A percentile compares a stretch with the other conserved stretches of the same genome.
These are phyloP conservation scores for Septoria linicola DNA, from an alignment of 2,329 filamentous ascomycete genomes.

Conservation along the genomic window DNA sequence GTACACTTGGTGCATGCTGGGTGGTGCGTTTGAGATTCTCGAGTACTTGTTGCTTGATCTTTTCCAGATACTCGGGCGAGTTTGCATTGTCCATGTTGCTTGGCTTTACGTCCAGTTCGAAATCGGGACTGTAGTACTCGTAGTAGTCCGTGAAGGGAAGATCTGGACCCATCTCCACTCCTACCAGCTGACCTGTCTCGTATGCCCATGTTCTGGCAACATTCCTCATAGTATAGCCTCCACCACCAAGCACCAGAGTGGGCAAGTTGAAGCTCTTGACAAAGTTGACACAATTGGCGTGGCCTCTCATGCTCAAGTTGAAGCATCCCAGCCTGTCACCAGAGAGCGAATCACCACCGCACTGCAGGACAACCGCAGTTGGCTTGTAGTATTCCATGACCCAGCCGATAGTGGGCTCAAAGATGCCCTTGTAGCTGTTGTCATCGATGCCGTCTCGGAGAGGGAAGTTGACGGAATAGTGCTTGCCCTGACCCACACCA, in stretches of 20 bases:
- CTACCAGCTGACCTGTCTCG: slow-evolving; percentile 77
- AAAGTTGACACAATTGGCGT: slow-evolving; percentile 68
- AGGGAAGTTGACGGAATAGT: slow-evolving; percentile 69
- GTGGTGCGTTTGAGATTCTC: slow-evolving; percentile 67
- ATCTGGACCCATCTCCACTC: slow-evolving; percentile 75
- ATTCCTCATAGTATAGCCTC: slow-evolving; percentile 71
- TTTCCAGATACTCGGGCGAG: slow-evolving; percentile 65
- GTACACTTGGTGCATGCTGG: slow-evolving; percentile 59
- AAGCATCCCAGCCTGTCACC: slow-evolving; percentile 68
- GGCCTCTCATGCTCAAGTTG: slow-evolving; percentile 68
- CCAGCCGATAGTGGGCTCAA: slow-evolving; percentile 65
- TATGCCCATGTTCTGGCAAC: slow-evolving; percentile 61
- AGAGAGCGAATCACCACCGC: slow-evolving; percentile 66
- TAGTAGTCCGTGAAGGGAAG: slow-evolving; percentile 98
- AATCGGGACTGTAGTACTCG: slow-evolving; percentile 70
- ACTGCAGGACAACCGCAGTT: slow-evolving; percentile 67
- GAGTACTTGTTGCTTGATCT: slow-evolving; percentile 64
- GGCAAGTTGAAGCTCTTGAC: slow-evolving; percentile 67
- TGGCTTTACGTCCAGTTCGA: slow-evolving; percentile 66
- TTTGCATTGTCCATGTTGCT: slow-evolving; percentile 74
- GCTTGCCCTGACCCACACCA: slow-evolving; percentile 64
- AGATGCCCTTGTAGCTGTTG: slow-evolving; percentile 65
- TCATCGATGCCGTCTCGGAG: slow-evolving; percentile 69
- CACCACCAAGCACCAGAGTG: slow-evolving; percentile 64
- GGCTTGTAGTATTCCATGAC: slow-evolving; percentile 70